These are phyloP conservation scores for Euphorbia celastroides DNA, from an alignment of 441 rosid species.

Conservation along the genomic window DNA sequence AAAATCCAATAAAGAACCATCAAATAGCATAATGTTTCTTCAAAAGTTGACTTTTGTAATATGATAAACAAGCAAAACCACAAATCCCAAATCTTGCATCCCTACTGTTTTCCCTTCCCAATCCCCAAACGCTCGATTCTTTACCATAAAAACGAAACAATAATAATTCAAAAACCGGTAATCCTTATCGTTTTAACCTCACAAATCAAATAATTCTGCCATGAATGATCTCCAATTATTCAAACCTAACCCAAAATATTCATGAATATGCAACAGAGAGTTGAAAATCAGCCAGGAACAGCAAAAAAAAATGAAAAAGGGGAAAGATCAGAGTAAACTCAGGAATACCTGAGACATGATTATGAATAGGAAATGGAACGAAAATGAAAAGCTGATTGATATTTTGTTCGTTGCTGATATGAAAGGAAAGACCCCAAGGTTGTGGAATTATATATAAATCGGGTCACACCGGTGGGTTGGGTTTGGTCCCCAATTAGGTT, in stretches of 20 bases:
- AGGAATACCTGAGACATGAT: conserved; percentile 33
- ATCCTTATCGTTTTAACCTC: neutral
- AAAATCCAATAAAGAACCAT: neutral
- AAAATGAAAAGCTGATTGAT: neutral
- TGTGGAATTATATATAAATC: neutral
- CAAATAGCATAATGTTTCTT: neutral
- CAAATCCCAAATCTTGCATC: neutral
- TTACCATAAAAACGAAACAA: neutral
- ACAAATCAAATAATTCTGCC: neutral
- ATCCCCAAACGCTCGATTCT: neutral
- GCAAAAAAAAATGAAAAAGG: no score
- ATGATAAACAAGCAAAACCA: neutral
- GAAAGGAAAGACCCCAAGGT: neutral
- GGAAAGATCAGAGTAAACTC: no score
- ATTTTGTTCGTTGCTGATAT: neutral
- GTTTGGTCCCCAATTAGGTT: neutral
- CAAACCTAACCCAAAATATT: neutral
- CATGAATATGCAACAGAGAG: no score
- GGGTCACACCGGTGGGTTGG: neutral
- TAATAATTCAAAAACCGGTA: neutral
- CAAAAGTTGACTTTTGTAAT: neutral
- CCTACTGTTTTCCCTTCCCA: neutral
- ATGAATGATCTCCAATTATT: no score
- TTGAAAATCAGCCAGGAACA: no score
- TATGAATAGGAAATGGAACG: neutral